These are phyloP conservation scores for Artemisia argyi DNA, from an alignment of 129 eudicot genomes.

Conservation along the genomic window DNA sequence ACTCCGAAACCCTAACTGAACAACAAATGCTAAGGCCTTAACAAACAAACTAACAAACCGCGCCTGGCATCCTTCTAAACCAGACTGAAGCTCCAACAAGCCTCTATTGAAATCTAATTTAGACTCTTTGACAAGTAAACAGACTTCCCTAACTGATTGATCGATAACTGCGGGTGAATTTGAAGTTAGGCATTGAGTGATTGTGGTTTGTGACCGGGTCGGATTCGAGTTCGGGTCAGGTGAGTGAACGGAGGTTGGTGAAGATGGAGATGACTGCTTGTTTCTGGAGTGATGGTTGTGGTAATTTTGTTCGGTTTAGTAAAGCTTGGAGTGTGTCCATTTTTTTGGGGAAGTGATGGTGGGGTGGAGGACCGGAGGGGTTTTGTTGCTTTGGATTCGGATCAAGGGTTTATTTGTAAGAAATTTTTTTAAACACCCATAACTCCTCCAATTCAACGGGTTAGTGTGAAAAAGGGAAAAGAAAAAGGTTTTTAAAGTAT, in stretches of 20 bases:
- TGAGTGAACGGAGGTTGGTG: conserved; percentile 78
- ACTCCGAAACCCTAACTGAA: conserved; percentile 53
- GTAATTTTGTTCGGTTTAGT: conserved; percentile 58
- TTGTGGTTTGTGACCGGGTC: too few species aligned
- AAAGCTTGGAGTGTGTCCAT: conserved; percentile 60
- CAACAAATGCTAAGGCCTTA: conserved; percentile 69
- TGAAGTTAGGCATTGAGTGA: too few species aligned
- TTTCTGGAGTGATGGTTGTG: conserved; percentile 89
- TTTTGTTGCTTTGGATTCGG: too few species aligned
- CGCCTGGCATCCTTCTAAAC: conserved; percentile 61
- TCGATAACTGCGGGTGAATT: too few species aligned
- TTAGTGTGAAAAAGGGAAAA: too few species aligned
- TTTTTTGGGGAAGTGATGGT: background rate
- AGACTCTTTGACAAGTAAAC: conserved; percentile 67
- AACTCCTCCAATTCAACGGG: too few species aligned
- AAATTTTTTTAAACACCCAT: too few species aligned
- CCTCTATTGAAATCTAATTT: too few species aligned
- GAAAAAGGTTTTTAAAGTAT: too few species aligned
- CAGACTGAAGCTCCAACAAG: conserved; percentile 71
- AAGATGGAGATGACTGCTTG: conserved; percentile 73
- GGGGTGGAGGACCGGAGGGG: too few species aligned
- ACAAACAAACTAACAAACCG: conserved; percentile 58
- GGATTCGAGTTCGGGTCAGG: too few species aligned
- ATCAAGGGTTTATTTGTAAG: too few species aligned
- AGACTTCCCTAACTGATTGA: conserved; percentile 64